phyloP scores from a whole-genome alignment of 1,284 basidiomycete genomes.

The Singerocomus rubriflavus region DNA sequence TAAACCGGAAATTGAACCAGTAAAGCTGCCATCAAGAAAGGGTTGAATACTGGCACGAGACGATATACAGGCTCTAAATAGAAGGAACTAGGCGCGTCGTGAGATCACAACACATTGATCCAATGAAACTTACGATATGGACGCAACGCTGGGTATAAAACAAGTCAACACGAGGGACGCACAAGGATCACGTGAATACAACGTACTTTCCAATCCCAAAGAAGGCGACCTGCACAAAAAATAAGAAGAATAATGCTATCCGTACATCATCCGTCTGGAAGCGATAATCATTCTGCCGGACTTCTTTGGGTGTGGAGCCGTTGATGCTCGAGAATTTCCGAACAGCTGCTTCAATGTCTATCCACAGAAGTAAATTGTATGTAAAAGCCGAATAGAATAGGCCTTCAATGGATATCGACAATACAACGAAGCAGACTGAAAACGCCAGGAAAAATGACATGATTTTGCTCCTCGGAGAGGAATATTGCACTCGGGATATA shows the following conservation, averaged over 20 bases:
- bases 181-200: not conserved
- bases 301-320: conserved; percentile 5
- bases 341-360: conserved; percentile 57
- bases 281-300: conserved; percentile 33
- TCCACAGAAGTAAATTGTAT: conserved; percentile 65
- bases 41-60: conserved; percentile 82
- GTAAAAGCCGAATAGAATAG: conserved; percentile 77
- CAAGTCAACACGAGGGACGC: conserved; percentile 2
- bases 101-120: not conserved
- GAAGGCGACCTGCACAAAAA: conserved; percentile 86
- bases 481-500: conserved; percentile 32
- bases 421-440: conserved; percentile 73
- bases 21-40: conserved; percentile 79
- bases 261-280: conserved; percentile 66
- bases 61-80: conserved; percentile 90
- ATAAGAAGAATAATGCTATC: conserved; percentile 80
- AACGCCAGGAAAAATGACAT: conserved; percentile 69
- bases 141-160: conserved; percentile 65
- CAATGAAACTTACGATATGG: conserved; percentile 63
- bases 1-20: conserved; percentile 43
- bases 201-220: conserved; percentile 87
- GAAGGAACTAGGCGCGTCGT: conserved; percentile 57
- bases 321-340: conserved; percentile 21
- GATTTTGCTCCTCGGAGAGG: conserved; percentile 47
- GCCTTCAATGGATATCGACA: conserved; percentile 82